These are phyloP conservation scores for Ascosphaera pollenicola DNA, from an alignment of 2,329 filamentous ascomycete genomes.

Conservation along the genomic window DNA sequence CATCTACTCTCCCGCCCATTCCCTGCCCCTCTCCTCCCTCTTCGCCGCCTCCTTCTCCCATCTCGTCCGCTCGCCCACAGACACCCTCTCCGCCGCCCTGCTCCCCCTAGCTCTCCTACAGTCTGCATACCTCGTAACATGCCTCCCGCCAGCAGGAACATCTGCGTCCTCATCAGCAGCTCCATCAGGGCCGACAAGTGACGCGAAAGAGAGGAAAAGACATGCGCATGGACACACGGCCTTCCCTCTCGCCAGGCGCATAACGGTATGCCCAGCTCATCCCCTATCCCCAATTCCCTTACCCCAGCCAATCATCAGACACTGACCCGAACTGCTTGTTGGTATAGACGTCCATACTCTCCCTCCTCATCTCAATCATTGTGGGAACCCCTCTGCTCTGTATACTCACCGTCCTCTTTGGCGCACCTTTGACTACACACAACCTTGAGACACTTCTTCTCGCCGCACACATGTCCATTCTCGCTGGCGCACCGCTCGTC, in stretches of 20 bases:
- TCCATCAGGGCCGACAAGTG: neutral
- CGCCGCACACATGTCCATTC: conserved; percentile 58
- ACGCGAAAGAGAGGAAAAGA: neutral
- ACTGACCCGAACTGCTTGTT: neutral
- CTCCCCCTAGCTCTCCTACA: conserved; percentile 44
- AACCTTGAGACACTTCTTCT: conserved; percentile 55
- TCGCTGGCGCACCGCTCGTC: conserved; percentile 58
- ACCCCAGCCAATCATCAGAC: neutral
- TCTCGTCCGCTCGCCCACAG: conserved; percentile 48
- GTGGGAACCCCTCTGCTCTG: conserved; percentile 35
- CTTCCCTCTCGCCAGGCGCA: neutral
- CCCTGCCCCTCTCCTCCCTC: conserved; percentile 40
- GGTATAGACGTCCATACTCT: conserved; percentile 44
- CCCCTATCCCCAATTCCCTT: neutral
- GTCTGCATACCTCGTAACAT: conserved; percentile 32
- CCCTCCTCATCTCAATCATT: conserved; percentile 31
- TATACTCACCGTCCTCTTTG: conserved; percentile 59
- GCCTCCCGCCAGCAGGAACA: conserved; percentile 25
- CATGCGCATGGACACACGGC: neutral
- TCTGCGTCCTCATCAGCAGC: neutral
- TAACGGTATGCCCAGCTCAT: conserved; percentile 1
- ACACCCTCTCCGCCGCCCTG: conserved; percentile 37
- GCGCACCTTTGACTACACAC: conserved; percentile 72
- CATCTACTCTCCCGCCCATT: conserved; percentile 43
- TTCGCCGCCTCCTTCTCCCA: conserved; percentile 41